Percentiles rank a stretch among this genome's conserved stretches.
Conservation (phyloP, 2,329 filamentous ascomycete species). For the Pyrenochaeta sp. region DNA sequence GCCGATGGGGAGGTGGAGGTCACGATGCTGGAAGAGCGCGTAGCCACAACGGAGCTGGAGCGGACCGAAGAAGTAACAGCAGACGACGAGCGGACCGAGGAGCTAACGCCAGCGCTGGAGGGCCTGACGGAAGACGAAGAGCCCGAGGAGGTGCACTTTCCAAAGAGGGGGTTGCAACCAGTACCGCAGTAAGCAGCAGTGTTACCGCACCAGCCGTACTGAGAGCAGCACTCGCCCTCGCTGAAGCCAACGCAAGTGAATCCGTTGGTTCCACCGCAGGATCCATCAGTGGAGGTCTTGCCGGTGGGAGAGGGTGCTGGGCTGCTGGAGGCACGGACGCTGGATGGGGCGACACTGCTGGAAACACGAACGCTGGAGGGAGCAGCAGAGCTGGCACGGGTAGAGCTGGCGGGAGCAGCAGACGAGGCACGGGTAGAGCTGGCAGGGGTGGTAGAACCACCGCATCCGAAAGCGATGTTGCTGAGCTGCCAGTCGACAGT, state of each 20-base stretch:
- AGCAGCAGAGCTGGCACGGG: constrained; percentile 3
- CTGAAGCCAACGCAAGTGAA: constrained; percentile 30
- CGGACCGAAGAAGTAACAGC: constrained; percentile 5
- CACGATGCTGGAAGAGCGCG: constrained; percentile 21
- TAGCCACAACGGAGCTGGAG: constrained; percentile 13
- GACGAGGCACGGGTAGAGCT: not conserved
- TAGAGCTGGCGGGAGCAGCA: constrained; percentile 1
- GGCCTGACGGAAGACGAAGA: constrained; percentile 12
- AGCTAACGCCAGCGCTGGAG: no score
- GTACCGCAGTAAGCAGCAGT: constrained; percentile 31
- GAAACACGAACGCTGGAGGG: constrained; percentile 2
- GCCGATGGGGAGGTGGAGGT: constrained; percentile 21
- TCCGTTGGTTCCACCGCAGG: no score
- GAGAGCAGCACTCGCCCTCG: constrained; percentile 55
- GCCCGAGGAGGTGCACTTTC: constrained; percentile 15
- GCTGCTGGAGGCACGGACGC: constrained; percentile 1
- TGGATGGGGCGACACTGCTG: not conserved
- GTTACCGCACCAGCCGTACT: constrained; percentile 49
- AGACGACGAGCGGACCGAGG: constrained; percentile 1
- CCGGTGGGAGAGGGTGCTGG: not conserved
- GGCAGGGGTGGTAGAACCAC: constrained; percentile 1
- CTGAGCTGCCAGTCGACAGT: constrained; percentile 58
- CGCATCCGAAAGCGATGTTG: constrained; percentile 57
- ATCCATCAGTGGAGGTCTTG: constrained; percentile 1
- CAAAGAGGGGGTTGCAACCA: constrained; percentile 29